Conservation (phyloP, 1,284 basidiomycete genomes). For the Blastosporella zonata region DNA sequence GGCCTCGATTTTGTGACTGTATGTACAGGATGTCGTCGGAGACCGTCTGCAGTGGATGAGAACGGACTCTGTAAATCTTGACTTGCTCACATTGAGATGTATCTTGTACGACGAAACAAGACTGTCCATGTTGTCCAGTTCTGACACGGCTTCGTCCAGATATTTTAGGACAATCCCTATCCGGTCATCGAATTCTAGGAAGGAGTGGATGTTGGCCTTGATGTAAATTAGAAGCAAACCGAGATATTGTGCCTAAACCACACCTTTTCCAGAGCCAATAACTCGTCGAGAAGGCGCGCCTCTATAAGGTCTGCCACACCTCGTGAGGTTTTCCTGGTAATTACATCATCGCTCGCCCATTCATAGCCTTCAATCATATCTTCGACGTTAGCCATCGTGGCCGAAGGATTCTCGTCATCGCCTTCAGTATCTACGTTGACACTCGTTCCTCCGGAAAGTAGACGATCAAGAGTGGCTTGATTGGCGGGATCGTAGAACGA, state of each 20-base stretch:
- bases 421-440: conserved; percentile 48
- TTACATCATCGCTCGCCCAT: conserved; percentile 78
- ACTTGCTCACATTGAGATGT: conserved; percentile 76
- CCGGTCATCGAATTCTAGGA: conserved; percentile 90
- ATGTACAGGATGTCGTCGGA: conserved; percentile 94
- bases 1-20: conserved; percentile 93
- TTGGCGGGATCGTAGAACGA: conserved; percentile 80
- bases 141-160: conserved; percentile 82
- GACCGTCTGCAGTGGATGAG: conserved; percentile 63
- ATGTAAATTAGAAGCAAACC: conserved; percentile 13
- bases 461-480: conserved; percentile 69
- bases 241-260: conserved; percentile 14
- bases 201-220: conserved; percentile 95
- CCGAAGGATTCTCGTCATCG: conserved; percentile 73
- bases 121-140: conserved; percentile 85
- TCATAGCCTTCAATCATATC: conserved; percentile 99
- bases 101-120: conserved; percentile 90
- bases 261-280: conserved; percentile 89
- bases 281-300: conserved; percentile 79
- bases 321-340: conserved; percentile 56
- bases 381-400: conserved; percentile 87
- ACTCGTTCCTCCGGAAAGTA: conserved; percentile 54
- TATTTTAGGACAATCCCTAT: conserved; percentile 85
- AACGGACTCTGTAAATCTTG: background rate
- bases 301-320: conserved; percentile 89